phyloP scores from a whole-genome alignment of 495 filamentous ascomycete genomes.

The Podospora comata region DNA sequence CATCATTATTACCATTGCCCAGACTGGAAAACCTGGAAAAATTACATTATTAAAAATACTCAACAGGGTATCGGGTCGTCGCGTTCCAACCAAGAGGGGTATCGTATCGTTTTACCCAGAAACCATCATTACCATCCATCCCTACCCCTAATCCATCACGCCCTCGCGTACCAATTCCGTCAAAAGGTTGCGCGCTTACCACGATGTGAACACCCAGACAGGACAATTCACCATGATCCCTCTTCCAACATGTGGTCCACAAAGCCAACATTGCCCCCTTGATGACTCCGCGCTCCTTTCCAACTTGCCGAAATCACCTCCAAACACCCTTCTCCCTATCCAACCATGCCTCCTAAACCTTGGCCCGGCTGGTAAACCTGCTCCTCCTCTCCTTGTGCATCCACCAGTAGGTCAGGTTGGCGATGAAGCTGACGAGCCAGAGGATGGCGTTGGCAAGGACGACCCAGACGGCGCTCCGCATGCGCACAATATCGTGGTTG shows the following conservation, averaged over 20 bases:
- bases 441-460: constrained; percentile 69
- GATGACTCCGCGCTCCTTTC: not conserved
- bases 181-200: not conserved
- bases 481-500: constrained; percentile 59
- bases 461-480: constrained; percentile 86
- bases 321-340: not conserved
- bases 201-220: not conserved
- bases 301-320: not conserved
- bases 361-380: constrained; percentile 51
- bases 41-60: not conserved
- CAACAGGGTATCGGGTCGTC: not conserved
- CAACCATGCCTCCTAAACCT: constrained; percentile 31
- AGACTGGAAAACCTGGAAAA: not conserved
- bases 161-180: not conserved
- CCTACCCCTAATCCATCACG: not conserved
- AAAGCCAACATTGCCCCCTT: too few relatives aligned
- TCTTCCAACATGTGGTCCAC: too few relatives aligned
- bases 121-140: not conserved
- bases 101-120: not conserved
- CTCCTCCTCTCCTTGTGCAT: constrained; percentile 39
- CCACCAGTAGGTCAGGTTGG: constrained; percentile 43
- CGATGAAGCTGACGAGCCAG: constrained; percentile 60
- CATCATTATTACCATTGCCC: not conserved
- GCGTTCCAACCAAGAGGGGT: not conserved
- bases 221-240: too few relatives aligned